Conservation (phyloP, 2,329 filamentous ascomycete genomes). For the Sporothrix inflata region DNA sequence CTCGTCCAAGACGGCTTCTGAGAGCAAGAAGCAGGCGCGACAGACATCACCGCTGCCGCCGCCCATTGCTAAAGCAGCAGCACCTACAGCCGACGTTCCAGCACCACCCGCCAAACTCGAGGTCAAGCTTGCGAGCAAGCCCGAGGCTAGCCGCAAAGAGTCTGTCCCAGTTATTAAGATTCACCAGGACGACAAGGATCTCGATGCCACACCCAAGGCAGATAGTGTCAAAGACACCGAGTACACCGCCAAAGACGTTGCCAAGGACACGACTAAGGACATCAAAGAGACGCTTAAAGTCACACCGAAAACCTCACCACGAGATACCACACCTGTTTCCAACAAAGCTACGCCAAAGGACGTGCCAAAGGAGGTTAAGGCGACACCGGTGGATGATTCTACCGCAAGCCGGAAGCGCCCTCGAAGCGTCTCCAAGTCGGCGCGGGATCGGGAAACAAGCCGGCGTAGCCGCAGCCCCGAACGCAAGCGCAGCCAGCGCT, state of each 20-base stretch:
- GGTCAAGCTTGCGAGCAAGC: neutral
- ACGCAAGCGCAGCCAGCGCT: constrained; percentile 35
- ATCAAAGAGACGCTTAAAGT: neutral
- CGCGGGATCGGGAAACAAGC: constrained; percentile 40
- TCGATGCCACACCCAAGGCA: neutral
- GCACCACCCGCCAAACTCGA: neutral
- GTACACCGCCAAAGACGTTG: neutral
- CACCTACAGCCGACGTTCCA: neutral
- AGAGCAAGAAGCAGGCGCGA: constrained; percentile 42
- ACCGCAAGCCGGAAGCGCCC: constrained; percentile 26
- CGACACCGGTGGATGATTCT: neutral
- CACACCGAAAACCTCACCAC: neutral
- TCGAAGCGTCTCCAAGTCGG: constrained; percentile 39
- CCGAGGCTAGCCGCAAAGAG: neutral
- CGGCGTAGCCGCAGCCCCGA: constrained; percentile 37
- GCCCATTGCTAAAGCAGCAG: neutral
- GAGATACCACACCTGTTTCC: neutral
- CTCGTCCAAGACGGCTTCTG: constrained; percentile 48
- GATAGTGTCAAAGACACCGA: neutral
- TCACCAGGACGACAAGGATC: neutral
- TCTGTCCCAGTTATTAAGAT: constrained; percentile 6
- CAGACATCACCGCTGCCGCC: neutral
- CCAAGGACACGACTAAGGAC: neutral
- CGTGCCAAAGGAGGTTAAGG: constrained; percentile 24
- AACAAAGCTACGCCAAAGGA: constrained; percentile 40